Conservation (phyloP, 345 rosid genomes). For the Melastoma malabathricum region DNA sequence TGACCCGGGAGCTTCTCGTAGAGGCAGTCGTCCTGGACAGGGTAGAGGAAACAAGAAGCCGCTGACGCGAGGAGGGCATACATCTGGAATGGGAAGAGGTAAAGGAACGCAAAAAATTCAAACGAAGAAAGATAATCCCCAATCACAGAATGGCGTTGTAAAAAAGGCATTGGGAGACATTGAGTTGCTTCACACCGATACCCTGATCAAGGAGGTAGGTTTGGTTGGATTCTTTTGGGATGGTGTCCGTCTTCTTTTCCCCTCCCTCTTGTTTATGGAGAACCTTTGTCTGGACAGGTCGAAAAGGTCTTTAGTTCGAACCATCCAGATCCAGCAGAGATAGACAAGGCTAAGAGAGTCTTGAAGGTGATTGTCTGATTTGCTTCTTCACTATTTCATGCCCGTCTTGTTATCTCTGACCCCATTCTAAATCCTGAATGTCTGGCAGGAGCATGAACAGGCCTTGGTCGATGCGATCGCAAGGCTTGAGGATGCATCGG, state of each 20-base stretch:
- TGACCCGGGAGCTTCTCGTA: slow-evolving; percentile 55
- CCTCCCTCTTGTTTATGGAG: slow-evolving; percentile 3
- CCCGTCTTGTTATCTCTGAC: background rate
- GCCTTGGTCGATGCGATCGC: slow-evolving; percentile 79
- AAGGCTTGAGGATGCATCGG: slow-evolving; percentile 81
- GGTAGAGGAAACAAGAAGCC: slow-evolving; percentile 72
- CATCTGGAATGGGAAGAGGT: slow-evolving; percentile 63
- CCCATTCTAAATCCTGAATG: background rate
- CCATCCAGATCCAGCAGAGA: slow-evolving; percentile 65
- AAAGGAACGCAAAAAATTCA: slow-evolving; percentile 54
- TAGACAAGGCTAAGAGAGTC: slow-evolving; percentile 88
- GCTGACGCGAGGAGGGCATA: slow-evolving; percentile 55
- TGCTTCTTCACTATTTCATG: background rate
- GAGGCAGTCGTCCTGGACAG: slow-evolving; percentile 79
- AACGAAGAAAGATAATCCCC: slow-evolving; percentile 45
- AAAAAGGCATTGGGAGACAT: slow-evolving; percentile 78
- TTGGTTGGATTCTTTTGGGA: background rate
- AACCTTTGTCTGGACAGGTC: slow-evolving; percentile 36
- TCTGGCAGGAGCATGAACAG: slow-evolving; percentile 68
- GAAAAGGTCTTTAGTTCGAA: slow-evolving; percentile 69
- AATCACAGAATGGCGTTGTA: slow-evolving; percentile 56
- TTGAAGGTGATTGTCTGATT: slow-evolving; percentile 44
- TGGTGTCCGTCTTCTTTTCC: background rate
- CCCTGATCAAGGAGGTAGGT: slow-evolving; percentile 80
- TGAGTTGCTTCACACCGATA: slow-evolving; percentile 88